Evolutionary conservation across 768 basidiomycete genomes (phyloP).

Genomic region (Boletus subcaerulescens): DNA sequence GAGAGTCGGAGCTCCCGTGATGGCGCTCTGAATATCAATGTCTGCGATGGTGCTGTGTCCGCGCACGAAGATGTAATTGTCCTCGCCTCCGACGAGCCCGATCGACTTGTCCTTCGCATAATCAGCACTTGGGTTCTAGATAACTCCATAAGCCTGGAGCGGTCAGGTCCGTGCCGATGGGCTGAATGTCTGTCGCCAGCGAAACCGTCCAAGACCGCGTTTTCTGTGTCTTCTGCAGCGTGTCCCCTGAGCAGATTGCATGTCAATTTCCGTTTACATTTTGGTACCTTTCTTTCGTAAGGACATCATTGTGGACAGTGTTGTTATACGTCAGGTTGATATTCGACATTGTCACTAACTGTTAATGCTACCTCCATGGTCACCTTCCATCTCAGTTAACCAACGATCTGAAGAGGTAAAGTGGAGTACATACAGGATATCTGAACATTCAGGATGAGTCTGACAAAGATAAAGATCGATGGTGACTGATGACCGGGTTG

Average conservation of each 20-base stretch:
- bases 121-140: neutral
- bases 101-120: neutral
- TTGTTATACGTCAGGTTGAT: neutral
- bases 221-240: too few relatives aligned
- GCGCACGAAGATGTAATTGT: slow-evolving; percentile 11
- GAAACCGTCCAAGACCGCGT: neutral
- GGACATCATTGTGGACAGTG: neutral
- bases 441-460: too few relatives aligned
- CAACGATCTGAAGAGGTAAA: neutral
- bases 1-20: neutral
- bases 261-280: too few relatives aligned
- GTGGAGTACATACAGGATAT: too few relatives aligned
- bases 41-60: slow-evolving; percentile 8
- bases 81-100: slow-evolving; percentile 1
- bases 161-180: neutral
- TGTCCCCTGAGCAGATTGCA: too few relatives aligned
- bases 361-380: neutral
- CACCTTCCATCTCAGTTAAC: neutral
- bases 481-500: too few relatives aligned
- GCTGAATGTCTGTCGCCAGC: slow-evolving; percentile 5
- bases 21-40: slow-evolving; percentile 3
- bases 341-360: neutral
- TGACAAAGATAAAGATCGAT: too few relatives aligned
- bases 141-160: neutral
- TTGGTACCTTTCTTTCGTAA: too few relatives aligned